Conservation (phyloP, 192 early-diverging fungal species). For the Backusella luteola region DNA sequence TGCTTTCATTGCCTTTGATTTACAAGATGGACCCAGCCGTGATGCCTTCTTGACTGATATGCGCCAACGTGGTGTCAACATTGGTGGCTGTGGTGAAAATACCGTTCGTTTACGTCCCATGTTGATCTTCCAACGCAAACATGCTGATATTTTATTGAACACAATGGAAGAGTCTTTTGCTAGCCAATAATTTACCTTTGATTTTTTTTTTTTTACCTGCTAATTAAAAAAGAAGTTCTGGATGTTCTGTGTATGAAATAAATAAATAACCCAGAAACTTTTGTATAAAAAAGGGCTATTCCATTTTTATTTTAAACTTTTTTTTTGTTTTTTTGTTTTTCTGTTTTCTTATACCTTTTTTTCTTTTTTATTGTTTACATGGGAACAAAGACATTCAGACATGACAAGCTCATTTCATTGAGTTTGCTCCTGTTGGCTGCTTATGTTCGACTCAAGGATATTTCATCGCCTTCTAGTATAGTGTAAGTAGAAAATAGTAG, state of each 20-base stretch:
- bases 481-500: conserved; percentile 40
- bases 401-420: conserved; percentile 24
- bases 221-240: conserved; percentile 1
- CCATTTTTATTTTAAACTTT: not conserved
- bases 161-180: conserved; percentile 46
- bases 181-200: not conserved
- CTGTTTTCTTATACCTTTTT: not conserved
- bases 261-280: not conserved
- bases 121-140: conserved; percentile 64
- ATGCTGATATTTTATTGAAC: conserved; percentile 67
- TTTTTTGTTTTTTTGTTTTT: not conserved
- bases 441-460: conserved; percentile 41
- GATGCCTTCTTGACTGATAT: conserved; percentile 54
- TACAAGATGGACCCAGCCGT: conserved; percentile 44
- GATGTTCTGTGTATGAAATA: conserved; percentile 3
- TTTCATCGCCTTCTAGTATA: conserved; percentile 43
- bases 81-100: conserved; percentile 62
- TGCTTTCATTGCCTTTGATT: conserved; percentile 72
- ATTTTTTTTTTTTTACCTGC: not conserved
- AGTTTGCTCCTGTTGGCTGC: conserved; percentile 35
- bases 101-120: conserved; percentile 68
- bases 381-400: not conserved
- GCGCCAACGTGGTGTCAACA: conserved; percentile 63
- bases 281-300: not conserved
- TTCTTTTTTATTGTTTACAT: not conserved